phyloP scores from a whole-genome alignment of 257 asterid species.

The Solanum tarijense region DNA sequence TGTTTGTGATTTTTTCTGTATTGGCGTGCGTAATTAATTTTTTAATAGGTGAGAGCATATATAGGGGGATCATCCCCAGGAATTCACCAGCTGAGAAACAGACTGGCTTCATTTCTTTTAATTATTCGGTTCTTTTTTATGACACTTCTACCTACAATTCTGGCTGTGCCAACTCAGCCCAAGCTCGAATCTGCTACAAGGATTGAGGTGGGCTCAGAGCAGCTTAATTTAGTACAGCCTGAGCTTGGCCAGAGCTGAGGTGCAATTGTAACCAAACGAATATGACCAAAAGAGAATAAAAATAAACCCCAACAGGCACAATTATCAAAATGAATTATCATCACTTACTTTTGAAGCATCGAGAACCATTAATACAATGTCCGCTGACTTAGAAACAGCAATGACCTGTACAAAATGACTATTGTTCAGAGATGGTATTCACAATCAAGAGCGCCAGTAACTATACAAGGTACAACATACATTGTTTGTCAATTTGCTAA shows the following conservation, averaged over 20 bases:
- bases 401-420: conserved; percentile 54
- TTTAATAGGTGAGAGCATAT: not conserved
- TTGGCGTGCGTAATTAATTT: not conserved
- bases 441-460: not conserved
- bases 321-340: not conserved
- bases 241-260: not conserved
- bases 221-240: not conserved
- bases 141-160: not conserved
- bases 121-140: not conserved
- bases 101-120: not conserved
- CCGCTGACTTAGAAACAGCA: conserved; percentile 95
- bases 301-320: not conserved
- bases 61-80: not conserved
- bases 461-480: not conserved
- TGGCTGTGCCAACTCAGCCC: not conserved
- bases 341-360: conserved; percentile 62
- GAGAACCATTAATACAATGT: conserved; percentile 80
- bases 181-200: not conserved
- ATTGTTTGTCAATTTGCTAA: not conserved
- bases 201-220: not conserved
- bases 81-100: not conserved
- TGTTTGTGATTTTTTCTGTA: not conserved
- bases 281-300: not conserved
- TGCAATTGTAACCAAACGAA: not conserved
- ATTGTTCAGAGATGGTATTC: conserved; percentile 8